These are phyloP conservation scores for Chlorella variabilis DNA, from an alignment of 163 green algal genomes.

Conservation along the genomic window DNA sequence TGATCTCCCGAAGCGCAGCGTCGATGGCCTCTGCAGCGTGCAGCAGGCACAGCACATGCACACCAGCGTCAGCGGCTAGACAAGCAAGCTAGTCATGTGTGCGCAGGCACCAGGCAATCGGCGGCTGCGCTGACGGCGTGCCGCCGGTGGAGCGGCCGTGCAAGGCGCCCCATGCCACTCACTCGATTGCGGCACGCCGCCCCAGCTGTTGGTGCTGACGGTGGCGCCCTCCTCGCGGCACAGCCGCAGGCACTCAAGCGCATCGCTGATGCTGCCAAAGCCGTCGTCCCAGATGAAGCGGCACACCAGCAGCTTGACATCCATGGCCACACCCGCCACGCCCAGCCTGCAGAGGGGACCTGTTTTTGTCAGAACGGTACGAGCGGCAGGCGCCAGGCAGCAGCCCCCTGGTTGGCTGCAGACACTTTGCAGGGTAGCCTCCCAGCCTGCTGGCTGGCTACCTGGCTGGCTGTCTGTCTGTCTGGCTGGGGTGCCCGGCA, in stretches of 20 bases:
- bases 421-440: too few relatives aligned
- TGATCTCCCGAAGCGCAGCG: slow-evolving; percentile 36
- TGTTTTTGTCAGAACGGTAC: too few relatives aligned
- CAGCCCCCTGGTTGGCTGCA: too few relatives aligned
- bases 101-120: too few relatives aligned
- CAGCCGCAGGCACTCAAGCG: slow-evolving; percentile 67
- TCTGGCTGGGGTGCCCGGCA: too few relatives aligned
- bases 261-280: slow-evolving; percentile 62
- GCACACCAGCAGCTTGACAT: slow-evolving; percentile 38
- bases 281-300: slow-evolving; percentile 47
- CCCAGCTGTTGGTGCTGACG: slow-evolving; percentile 73
- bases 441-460: too few relatives aligned
- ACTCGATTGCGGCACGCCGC: slow-evolving; percentile 42
- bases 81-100: too few relatives aligned
- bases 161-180: background rate
- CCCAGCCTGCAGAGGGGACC: slow-evolving; percentile 23
- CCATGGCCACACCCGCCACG: slow-evolving; percentile 29
- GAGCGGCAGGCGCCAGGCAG: background rate
- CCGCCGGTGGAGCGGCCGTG: too few relatives aligned
- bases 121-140: too few relatives aligned
- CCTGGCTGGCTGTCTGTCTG: too few relatives aligned
- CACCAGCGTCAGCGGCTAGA: background rate
- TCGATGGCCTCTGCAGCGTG: slow-evolving; percentile 27
- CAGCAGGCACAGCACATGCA: background rate
- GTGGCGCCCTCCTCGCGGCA: slow-evolving; percentile 59